phyloP scores from a whole-genome alignment of 2,329 filamentous ascomycete species.

The Alternaria novae-zelandiae region DNA sequence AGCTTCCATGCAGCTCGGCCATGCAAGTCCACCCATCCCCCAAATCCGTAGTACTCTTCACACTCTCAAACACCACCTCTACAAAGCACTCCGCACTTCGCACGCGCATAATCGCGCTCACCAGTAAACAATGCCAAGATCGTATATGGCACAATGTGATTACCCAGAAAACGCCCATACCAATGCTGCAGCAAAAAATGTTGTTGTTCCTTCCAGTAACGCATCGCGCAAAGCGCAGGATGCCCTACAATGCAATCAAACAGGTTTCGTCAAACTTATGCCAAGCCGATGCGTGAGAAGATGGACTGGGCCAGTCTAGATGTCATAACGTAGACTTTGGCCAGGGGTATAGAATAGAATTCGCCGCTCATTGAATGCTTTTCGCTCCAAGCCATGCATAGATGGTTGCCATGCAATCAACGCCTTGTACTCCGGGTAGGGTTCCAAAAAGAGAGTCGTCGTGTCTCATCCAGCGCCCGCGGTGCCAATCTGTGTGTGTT shows the following conservation, averaged over 20 bases:
- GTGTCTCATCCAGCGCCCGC: slow-evolving; percentile 43
- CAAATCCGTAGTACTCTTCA: background rate
- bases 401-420: slow-evolving; percentile 19
- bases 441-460: slow-evolving; percentile 6
- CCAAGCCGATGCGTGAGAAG: slow-evolving; percentile 15
- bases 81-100: background rate
- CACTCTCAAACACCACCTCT: background rate
- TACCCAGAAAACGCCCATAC: slow-evolving; percentile 19
- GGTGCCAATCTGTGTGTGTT: slow-evolving; percentile 45
- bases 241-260: slow-evolving; percentile 17
- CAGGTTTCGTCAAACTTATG: slow-evolving; percentile 31
- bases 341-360: slow-evolving; percentile 18
- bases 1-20: background rate
- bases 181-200: slow-evolving; percentile 10
- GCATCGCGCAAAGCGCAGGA: background rate
- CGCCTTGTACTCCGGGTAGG: slow-evolving; percentile 34
- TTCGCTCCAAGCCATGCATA: slow-evolving; percentile 18
- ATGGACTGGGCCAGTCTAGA: slow-evolving; percentile 11
- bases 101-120: background rate
- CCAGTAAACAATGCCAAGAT: slow-evolving; percentile 10
- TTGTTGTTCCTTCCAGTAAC: background rate
- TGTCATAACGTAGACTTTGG: slow-evolving; percentile 16
- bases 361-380: slow-evolving; percentile 14
- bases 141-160: slow-evolving; percentile 18
- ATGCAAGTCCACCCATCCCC: background rate